phyloP scores from a whole-genome alignment of 2,329 filamentous ascomycete species.

The Alternaria rosae region DNA sequence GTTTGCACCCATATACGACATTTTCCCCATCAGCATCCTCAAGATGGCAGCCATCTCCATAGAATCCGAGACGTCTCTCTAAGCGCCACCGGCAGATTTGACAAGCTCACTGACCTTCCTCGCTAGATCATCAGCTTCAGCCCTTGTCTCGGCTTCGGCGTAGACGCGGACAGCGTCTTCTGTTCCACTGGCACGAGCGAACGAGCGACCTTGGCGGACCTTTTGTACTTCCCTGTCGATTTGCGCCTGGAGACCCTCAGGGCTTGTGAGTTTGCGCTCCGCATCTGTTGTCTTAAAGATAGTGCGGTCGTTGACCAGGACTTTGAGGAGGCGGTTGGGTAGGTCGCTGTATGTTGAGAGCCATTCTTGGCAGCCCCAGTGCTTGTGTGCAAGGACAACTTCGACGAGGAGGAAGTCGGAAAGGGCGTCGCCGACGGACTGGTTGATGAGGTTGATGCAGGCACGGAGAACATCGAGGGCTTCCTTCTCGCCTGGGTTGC shows the following conservation, averaged over 20 bases:
- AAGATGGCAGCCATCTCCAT: too few relatives aligned
- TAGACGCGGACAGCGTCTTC: slow-evolving; percentile 97
- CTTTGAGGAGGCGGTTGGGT: slow-evolving; percentile 92
- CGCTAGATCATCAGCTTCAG: slow-evolving; percentile 89
- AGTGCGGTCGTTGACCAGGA: slow-evolving; percentile 87
- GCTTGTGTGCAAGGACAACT: slow-evolving; percentile 93
- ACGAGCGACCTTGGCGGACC: slow-evolving; percentile 87
- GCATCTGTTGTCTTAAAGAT: slow-evolving; percentile 92
- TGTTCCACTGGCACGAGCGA: slow-evolving; percentile 91
- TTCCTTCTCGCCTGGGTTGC: slow-evolving; percentile 90
- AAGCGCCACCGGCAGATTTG: too few relatives aligned
- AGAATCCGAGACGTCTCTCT: too few relatives aligned
- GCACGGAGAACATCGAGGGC: slow-evolving; percentile 85
- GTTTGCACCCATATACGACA: too few relatives aligned
- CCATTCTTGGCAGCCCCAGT: slow-evolving; percentile 91
- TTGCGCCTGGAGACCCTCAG: slow-evolving; percentile 78
- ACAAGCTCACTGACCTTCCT: slow-evolving; percentile 81
- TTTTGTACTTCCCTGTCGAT: slow-evolving; percentile 90
- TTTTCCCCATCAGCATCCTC: too few relatives aligned
- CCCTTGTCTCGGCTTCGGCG: slow-evolving; percentile 87
- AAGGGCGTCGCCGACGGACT: slow-evolving; percentile 94
- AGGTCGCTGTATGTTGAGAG: slow-evolving; percentile 90
- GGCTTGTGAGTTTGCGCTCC: slow-evolving; percentile 84
- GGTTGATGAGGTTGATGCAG: slow-evolving; percentile 92
- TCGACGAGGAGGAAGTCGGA: slow-evolving; percentile 97